Percentiles rank a stretch among this genome's conserved stretches.
These are phyloP conservation scores for Auriculariales sp. DNA, from an alignment of 768 basidiomycete species.

Conservation along the genomic window DNA sequence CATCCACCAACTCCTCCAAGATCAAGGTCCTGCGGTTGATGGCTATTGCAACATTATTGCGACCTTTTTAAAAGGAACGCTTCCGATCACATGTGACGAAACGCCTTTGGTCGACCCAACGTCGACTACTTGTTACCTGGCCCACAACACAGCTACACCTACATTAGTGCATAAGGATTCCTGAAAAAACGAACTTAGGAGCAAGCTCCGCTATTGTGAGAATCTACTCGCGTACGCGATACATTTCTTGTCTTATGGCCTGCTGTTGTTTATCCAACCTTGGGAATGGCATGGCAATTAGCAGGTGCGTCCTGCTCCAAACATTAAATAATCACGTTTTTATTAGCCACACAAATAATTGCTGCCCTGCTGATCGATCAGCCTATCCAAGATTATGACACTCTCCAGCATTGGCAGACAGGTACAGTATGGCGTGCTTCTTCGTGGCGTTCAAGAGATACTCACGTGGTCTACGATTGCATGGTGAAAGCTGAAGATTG, in stretches of 20 bases:
- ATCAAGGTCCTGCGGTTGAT: too few species aligned
- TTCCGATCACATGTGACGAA: too few species aligned
- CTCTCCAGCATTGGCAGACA: constrained; percentile 63
- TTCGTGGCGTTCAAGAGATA: neutral
- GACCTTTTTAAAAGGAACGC: too few species aligned
- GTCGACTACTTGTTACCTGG: constrained; percentile 47
- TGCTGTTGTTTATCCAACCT: neutral
- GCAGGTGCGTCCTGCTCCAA: constrained; percentile 12
- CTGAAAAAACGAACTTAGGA: constrained; percentile 64
- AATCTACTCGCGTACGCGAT: constrained; percentile 44
- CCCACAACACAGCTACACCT: constrained; percentile 53
- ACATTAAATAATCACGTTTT: constrained; percentile 1
- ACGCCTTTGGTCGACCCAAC: constrained; percentile 18
- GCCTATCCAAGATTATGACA: constrained; percentile 43
- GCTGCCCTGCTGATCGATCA: constrained; percentile 63
- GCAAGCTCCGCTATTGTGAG: constrained; percentile 29
- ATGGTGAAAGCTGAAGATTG: constrained; percentile 64
- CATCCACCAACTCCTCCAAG: too few species aligned
- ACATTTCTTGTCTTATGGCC: too few species aligned
- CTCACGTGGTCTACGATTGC: neutral
- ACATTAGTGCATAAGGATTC: constrained; percentile 66
- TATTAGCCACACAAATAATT: constrained; percentile 66
- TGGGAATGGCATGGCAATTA: constrained; percentile 61
- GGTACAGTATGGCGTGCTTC: constrained; percentile 24
- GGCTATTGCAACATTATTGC: too few species aligned